A percentile compares a stretch with the other conserved stretches of the same genome.
These are phyloP conservation scores for Trypanosomatidae sp. DNA, from an alignment of 208 protist genomes.

Conservation along the genomic window DNA sequence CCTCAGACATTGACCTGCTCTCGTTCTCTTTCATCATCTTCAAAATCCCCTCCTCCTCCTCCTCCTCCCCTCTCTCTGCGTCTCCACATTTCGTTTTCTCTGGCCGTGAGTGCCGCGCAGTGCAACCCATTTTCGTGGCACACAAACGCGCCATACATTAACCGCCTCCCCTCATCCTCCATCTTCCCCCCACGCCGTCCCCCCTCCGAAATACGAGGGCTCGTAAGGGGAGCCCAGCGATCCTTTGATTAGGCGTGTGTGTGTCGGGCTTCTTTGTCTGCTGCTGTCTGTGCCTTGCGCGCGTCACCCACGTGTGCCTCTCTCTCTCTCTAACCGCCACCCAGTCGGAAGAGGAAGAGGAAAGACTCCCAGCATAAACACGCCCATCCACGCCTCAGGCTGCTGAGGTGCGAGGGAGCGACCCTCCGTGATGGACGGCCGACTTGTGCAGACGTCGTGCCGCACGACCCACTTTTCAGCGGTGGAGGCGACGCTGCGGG, in stretches of 20 bases:
- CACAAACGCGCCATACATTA: too few species aligned
- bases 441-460: slow-evolving; percentile 54
- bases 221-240: not conserved
- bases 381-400: not conserved
- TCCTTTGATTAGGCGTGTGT: not conserved
- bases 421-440: slow-evolving; percentile 24
- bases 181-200: too few species aligned
- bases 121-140: not conserved
- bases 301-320: not conserved
- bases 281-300: not conserved
- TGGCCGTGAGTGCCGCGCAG: not conserved
- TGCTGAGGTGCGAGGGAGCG: not conserved
- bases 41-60: not conserved
- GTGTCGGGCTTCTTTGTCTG: not conserved
- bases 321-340: not conserved
- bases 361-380: not conserved
- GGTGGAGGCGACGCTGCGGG: slow-evolving; percentile 61
- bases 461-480: slow-evolving; percentile 58
- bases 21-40: not conserved
- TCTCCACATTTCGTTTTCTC: not conserved
- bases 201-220: too few species aligned
- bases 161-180: too few species aligned
- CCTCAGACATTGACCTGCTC: not conserved
- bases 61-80: not conserved
- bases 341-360: not conserved